phyloP scores from a whole-genome alignment of 805 yeast genomes.

The Kluyveromyces siamensis region DNA sequence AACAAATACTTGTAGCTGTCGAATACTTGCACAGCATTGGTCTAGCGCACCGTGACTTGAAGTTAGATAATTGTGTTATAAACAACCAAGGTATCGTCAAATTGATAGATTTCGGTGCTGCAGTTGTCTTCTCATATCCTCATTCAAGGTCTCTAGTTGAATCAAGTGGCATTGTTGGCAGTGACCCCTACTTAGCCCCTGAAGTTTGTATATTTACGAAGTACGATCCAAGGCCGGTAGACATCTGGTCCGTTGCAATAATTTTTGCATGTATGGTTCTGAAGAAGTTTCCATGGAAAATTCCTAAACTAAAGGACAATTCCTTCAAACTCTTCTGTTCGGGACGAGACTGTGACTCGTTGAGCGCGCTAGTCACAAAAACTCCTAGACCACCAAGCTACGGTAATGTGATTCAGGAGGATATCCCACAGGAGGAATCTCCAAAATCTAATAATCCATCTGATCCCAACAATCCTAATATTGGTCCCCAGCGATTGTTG shows the following conservation, averaged over 20 bases:
- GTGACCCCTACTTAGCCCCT: constrained; percentile 87
- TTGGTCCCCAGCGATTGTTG: constrained; percentile 65
- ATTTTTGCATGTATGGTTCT: constrained; percentile 88
- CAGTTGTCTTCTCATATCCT: constrained; percentile 86
- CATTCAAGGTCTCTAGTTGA: constrained; percentile 63
- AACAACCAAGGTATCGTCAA: constrained; percentile 76
- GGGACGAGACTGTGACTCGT: constrained; percentile 57
- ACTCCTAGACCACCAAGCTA: constrained; percentile 41
- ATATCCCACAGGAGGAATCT: constrained; percentile 8
- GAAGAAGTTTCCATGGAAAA: constrained; percentile 91
- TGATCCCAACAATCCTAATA: constrained; percentile 51
- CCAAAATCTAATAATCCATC: constrained; percentile 20
- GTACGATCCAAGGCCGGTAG: constrained; percentile 89
- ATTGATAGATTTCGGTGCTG: constrained; percentile 88
- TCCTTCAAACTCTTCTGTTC: constrained; percentile 78
- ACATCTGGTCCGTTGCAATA: constrained; percentile 88
- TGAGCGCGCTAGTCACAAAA: constrained; percentile 50
- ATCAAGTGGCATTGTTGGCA: constrained; percentile 78
- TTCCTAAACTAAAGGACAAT: constrained; percentile 72
- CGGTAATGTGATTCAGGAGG: constrained; percentile 14
- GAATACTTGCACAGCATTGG: constrained; percentile 78
- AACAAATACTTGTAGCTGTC: constrained; percentile 75
- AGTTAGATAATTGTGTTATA: constrained; percentile 87
- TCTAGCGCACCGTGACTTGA: constrained; percentile 83
- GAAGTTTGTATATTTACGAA: constrained; percentile 77